These are phyloP conservation scores for Curvularia lunata DNA, from an alignment of 2,329 filamentous ascomycete genomes.

Conservation along the genomic window DNA sequence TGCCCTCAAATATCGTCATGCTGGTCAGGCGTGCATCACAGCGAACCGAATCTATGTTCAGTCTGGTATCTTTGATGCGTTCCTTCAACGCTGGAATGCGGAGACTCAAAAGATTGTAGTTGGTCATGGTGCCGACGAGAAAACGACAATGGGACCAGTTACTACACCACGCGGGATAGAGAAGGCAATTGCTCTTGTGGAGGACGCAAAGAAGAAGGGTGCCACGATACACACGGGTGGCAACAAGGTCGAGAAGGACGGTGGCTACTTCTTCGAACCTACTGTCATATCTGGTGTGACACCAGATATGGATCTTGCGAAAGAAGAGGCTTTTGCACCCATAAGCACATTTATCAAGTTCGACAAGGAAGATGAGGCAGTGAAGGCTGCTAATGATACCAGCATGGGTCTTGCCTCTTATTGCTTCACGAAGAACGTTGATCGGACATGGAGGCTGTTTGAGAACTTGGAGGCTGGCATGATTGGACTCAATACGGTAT, in stretches of 20 bases:
- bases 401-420: conserved; percentile 71
- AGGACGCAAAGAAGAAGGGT: conserved; percentile 68
- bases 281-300: conserved; percentile 68
- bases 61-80: conserved; percentile 65
- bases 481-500: conserved; percentile 70
- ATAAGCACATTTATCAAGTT: conserved; percentile 69
- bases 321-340: conserved; percentile 71
- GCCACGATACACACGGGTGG: conserved; percentile 70
- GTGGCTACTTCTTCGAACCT: conserved; percentile 73
- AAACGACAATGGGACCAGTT: conserved; percentile 65
- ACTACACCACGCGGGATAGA: conserved; percentile 63
- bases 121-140: conserved; percentile 65
- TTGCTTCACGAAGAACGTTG: conserved; percentile 71
- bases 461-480: conserved; percentile 73
- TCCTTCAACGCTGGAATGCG: conserved; percentile 61
- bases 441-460: conserved; percentile 68
- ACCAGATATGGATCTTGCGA: conserved; percentile 61
- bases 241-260: conserved; percentile 53
- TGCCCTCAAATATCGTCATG: conserved; percentile 63
- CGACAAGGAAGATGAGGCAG: conserved; percentile 69
- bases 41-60: conserved; percentile 72
- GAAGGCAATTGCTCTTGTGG: conserved; percentile 66
- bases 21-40: conserved; percentile 69
- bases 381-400: conserved; percentile 65
- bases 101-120: conserved; percentile 63